Evolutionary conservation across 2,329 filamentous ascomycete species (phyloP), one percentile per base, ranked within the genome.

Genomic region (Aspergillus udagawae): DNA sequence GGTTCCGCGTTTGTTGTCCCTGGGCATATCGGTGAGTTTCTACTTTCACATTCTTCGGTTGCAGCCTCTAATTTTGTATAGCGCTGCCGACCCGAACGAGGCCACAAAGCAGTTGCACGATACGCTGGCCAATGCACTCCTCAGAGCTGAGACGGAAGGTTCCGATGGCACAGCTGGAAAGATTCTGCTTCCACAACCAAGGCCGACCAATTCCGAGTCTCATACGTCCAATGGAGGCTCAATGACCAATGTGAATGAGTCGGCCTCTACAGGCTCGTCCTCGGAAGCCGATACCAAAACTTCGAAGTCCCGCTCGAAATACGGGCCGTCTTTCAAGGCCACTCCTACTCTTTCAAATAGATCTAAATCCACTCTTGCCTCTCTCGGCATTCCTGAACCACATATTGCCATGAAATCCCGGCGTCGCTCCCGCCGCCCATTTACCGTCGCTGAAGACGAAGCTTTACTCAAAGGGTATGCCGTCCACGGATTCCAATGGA

Each of bases 401-500:
- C 82, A 83, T 51, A 67, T 73, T 29, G 63, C 64, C n/a, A 65
- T 70, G 54, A 80, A 80, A 63, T 74, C 73, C 8, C 77, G 77
- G 53, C 79, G 84, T 32, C 79, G 84, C 28, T 78, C 77, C 47
- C 80, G 84, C 8, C 79, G 79, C 3, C 78, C 76, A 7, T 88
- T 86, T 64, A 85, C 81, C 0, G 70, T 75, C 0, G 72, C 75
- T 21, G 85, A 87, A 70, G 85, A 88, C 61, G 75, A 79, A 49
- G 81, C 83, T 27, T 68, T 88, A 0, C 71, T 86, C 1, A 79
- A 78, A 63, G 85, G 85, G 4, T 86, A 85, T 59, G 74, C 79
- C 23, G 81, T 82, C 50, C 78, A 87, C 60, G 83, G 83, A 3
- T 80, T 83, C 51, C 76, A 81, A 45, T 88, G 85, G 85, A 83